These are phyloP conservation scores for Ophiostoma himal-ulmi DNA, from an alignment of 2,329 filamentous ascomycete genomes.

Conservation along the genomic window DNA sequence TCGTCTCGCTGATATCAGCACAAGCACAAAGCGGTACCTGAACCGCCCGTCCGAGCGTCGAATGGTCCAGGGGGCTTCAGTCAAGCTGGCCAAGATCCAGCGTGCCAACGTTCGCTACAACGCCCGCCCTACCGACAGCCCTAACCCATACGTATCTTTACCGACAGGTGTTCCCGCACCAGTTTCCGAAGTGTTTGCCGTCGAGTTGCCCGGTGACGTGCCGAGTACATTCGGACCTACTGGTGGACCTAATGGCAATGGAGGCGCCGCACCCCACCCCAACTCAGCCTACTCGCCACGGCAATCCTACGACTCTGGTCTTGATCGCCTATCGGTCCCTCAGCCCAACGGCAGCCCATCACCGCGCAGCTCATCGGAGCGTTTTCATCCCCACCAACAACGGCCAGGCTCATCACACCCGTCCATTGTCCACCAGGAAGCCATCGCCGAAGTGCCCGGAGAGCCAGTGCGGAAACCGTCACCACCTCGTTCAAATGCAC, in stretches of 20 bases:
- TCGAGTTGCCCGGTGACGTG: conserved; percentile 54
- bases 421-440: conserved; percentile 30
- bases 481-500: conserved; percentile 29
- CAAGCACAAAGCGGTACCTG: conserved; percentile 80
- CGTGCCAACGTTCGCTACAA: conserved; percentile 66
- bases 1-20: conserved; percentile 89
- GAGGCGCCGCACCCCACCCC: not conserved
- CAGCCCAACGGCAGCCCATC: conserved; percentile 37
- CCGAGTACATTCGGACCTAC: conserved; percentile 32
- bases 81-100: conserved; percentile 78
- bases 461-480: conserved; percentile 29
- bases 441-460: conserved; percentile 29
- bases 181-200: conserved; percentile 36
- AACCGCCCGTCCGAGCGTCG: conserved; percentile 64
- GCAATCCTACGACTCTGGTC: conserved; percentile 53
- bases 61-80: conserved; percentile 69
- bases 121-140: conserved; percentile 31
- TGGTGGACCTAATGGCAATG: not conserved
- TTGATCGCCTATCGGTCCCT: conserved; percentile 43
- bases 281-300: conserved; percentile 33
- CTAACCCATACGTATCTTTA: not conserved
- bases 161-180: conserved; percentile 38
- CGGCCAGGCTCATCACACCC: conserved; percentile 24
- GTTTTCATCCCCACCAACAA: conserved; percentile 30
- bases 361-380: conserved; percentile 48